A percentile compares a stretch with the other conserved stretches of the same genome.
Conservation (phyloP, 2,329 filamentous ascomycete genomes). For the Neopestalotiopsis rosae region DNA sequence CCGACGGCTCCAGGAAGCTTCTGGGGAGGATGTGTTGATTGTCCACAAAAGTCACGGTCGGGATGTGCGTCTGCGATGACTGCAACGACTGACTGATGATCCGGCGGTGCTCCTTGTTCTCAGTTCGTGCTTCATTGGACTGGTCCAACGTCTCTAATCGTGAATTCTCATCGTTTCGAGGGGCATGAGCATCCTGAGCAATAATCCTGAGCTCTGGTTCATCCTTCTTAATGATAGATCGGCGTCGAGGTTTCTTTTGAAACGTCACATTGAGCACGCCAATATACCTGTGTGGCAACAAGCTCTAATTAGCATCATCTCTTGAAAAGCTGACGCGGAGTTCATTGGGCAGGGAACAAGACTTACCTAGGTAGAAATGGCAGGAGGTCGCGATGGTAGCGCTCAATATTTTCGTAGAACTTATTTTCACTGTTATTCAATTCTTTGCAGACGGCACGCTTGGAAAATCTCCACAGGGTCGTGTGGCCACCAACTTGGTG, state of each 20-base stretch:
- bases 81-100: constrained; percentile 79
- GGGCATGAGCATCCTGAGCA: constrained; percentile 42
- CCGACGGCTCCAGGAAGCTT: constrained; percentile 71
- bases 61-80: constrained; percentile 67
- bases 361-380: constrained; percentile 84
- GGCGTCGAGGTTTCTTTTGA: constrained; percentile 78
- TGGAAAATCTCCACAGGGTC: constrained; percentile 93
- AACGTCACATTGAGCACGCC: constrained; percentile 97
- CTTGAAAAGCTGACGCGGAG: not conserved
- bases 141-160: constrained; percentile 20
- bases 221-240: constrained; percentile 59
- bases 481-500: constrained; percentile 98
- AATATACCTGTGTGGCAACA: constrained; percentile 73
- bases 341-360: not conserved
- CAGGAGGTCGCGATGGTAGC: constrained; percentile 85
- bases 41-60: constrained; percentile 91
- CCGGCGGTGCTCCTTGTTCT: constrained; percentile 41
- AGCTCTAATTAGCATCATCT: constrained; percentile 21
- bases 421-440: constrained; percentile 98
- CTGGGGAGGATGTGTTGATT: constrained; percentile 92
- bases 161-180: constrained; percentile 26
- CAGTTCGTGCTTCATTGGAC: constrained; percentile 27
- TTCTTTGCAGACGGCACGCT: constrained; percentile 95
- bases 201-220: constrained; percentile 36
- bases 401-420: constrained; percentile 97